phyloP scores from a whole-genome alignment of 2,329 filamentous ascomycete genomes.

The Penicillium occitanis region DNA sequence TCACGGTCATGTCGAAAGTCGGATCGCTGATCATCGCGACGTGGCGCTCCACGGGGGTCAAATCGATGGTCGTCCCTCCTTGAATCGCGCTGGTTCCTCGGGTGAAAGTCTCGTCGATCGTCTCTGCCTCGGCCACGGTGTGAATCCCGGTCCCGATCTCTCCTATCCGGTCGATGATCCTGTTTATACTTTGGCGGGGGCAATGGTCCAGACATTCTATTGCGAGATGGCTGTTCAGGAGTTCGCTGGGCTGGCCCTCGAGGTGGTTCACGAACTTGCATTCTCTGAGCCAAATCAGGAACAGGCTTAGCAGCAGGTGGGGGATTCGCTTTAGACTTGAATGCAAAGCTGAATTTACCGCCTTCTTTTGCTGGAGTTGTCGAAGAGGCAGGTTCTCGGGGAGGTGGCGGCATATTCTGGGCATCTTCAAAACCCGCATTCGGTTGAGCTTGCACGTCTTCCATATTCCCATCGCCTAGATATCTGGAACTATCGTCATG shows the following conservation, averaged over 20 bases:
- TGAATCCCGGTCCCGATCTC: conserved; percentile 40
- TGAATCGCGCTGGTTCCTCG: conserved; percentile 36
- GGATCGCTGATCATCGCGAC: conserved; percentile 34
- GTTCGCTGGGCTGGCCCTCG: conserved; percentile 40
- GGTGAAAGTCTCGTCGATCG: conserved; percentile 36
- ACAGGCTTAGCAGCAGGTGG: conserved; percentile 54
- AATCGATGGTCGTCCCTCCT: conserved; percentile 44
- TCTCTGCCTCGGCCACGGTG: conserved; percentile 25
- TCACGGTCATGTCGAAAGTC: conserved; percentile 38
- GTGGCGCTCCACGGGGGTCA: conserved; percentile 42
- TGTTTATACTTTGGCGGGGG: conserved; percentile 39
- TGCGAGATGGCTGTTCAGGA: conserved; percentile 37
- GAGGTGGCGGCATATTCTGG: conserved; percentile 57
- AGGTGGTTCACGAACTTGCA: conserved; percentile 45
- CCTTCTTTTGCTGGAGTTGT: conserved; percentile 51
- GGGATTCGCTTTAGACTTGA: conserved; percentile 73
- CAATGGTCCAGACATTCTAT: conserved; percentile 38
- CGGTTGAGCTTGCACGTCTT: conserved; percentile 59
- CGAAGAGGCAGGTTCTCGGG: conserved; percentile 52
- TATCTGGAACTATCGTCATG: conserved; percentile 42
- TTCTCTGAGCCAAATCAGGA: conserved; percentile 49
- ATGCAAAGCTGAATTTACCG: conserved; percentile 87
- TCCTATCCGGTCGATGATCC: conserved; percentile 44
- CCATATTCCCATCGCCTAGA: conserved; percentile 64
- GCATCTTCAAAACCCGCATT: conserved; percentile 38